Conservation (phyloP, 2,329 filamentous ascomycete species). For the Aspergillus ruber region DNA sequence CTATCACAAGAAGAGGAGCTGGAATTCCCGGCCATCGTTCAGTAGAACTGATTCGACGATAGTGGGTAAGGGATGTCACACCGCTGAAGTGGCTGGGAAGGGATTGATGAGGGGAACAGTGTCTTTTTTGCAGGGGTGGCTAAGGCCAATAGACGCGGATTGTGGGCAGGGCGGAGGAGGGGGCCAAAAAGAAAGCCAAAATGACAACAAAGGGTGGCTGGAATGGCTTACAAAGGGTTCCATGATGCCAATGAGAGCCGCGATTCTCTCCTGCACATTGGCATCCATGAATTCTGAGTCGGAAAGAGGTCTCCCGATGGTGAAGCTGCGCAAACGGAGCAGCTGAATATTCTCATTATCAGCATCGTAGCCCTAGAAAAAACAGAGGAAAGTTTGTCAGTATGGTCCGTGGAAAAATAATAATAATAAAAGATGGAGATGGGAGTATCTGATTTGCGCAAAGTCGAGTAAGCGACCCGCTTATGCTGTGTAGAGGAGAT, state of each 20-base stretch:
- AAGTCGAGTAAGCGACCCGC: slow-evolving; percentile 8
- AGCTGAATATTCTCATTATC: slow-evolving; percentile 75
- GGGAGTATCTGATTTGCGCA: slow-evolving; percentile 7
- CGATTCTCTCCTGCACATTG: slow-evolving; percentile 59
- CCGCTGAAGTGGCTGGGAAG: slow-evolving; percentile 14
- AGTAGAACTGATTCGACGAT: slow-evolving; percentile 4
- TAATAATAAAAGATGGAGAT: not conserved
- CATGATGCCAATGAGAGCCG: slow-evolving; percentile 60
- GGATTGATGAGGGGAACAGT: slow-evolving; percentile 11
- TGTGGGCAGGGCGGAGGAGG: slow-evolving; percentile 14
- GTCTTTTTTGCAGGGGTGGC: slow-evolving; percentile 12
- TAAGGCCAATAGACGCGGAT: slow-evolving; percentile 19
- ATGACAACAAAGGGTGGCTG: slow-evolving; percentile 11
- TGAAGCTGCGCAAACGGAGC: slow-evolving; percentile 74
- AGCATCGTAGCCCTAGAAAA: slow-evolving; percentile 60
- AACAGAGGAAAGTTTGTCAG: slow-evolving; percentile 16
- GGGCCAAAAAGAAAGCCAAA: slow-evolving; percentile 16
- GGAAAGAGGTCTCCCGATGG: slow-evolving; percentile 59
- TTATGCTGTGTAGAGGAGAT: slow-evolving; percentile 9
- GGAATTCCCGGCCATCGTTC: slow-evolving; percentile 3
- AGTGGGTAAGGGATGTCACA: slow-evolving; percentile 15
- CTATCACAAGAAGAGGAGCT: not conserved
- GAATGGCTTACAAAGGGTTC: slow-evolving; percentile 67
- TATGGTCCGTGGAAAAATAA: slow-evolving; percentile 1
- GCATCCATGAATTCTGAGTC: slow-evolving; percentile 60